These are phyloP conservation scores for Emericellopsis terricola DNA, from an alignment of 495 filamentous ascomycete species.

Conservation along the genomic window DNA sequence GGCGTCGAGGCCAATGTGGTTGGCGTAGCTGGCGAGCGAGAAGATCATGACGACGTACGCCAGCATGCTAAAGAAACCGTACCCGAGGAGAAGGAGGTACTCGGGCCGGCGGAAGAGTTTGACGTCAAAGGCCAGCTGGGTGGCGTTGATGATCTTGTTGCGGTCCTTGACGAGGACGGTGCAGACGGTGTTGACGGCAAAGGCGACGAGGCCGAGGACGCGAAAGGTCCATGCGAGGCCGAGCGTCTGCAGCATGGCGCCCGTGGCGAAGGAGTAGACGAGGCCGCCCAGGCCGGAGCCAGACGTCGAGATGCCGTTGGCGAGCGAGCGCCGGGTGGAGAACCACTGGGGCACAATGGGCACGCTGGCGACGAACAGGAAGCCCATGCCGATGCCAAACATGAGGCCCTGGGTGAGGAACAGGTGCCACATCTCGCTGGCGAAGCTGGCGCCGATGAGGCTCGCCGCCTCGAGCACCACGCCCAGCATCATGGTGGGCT, in stretches of 20 bases:
- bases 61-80: slow-evolving; percentile 50
- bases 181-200: slow-evolving; percentile 32
- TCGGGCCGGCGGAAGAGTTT: slow-evolving; percentile 33
- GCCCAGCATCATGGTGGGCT: slow-evolving; percentile 33
- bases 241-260: slow-evolving; percentile 34
- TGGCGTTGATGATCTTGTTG: slow-evolving; percentile 1
- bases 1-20: slow-evolving; percentile 35
- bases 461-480: slow-evolving; percentile 33
- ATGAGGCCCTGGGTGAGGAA: slow-evolving; percentile 53
- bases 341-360: slow-evolving; percentile 60
- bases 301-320: slow-evolving; percentile 46
- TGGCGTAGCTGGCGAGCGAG: slow-evolving; percentile 45
- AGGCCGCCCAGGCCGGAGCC: slow-evolving; percentile 52
- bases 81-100: slow-evolving; percentile 41
- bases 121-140: slow-evolving; percentile 33
- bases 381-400: slow-evolving; percentile 55
- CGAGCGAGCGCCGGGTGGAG: slow-evolving; percentile 37
- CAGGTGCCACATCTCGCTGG: slow-evolving; percentile 43
- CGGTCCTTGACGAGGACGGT: slow-evolving; percentile 35
- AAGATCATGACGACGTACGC: slow-evolving; percentile 49
- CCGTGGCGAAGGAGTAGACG: slow-evolving; percentile 28
- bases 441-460: slow-evolving; percentile 37
- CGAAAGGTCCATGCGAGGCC: slow-evolving; percentile 40
- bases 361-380: slow-evolving; percentile 49
- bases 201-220: slow-evolving; percentile 32